Base-by-base conservation (phyloP, 2,329 filamentous ascomycete genomes). In the Drechmeria coniospora region DNA sequence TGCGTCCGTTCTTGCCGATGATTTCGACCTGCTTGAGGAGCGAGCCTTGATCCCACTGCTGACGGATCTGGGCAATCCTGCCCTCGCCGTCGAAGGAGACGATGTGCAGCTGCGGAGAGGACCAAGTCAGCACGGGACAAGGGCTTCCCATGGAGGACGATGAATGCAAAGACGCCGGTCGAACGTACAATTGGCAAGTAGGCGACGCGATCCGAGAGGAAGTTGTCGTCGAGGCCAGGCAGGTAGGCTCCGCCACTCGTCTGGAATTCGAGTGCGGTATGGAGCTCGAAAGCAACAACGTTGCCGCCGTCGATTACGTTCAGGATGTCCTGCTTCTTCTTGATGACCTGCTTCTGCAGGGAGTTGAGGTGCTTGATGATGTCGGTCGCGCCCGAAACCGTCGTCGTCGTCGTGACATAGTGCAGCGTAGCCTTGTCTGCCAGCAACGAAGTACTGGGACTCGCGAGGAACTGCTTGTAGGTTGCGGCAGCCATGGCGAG, bases 41-140 rank as follows among this genome's bases (percentile, higher is more conserved):
- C 29, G 83, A 79, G 35, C 76, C 86, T 54, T 98, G 90, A 51
- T 98, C 90, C 90, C 90, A 98, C 51, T 79, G 82, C 41, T 87
- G 72, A 41, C 87, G 80, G 38, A 95, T 80, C 51, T 90, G 82
- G 33, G 68, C 53, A 48, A 98, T 94, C 58, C 82, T 84, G 50
- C 74, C 70, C 25, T 77, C 55, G 38, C 54, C 49, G 51, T 92
- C 70, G 54, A 94, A 93, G 32, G 73, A 70, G 39, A 98, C 86
- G 38, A 95, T 75, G 59, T 98, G 90, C 43, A 77, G 69, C 82
- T 90, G 51, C 12, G 18, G 23, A 17, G 8, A 12, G 18, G 8
- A 18, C 21, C 8, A n/a, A 14, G 15, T 28, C 20, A 36, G 29
- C 9, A 21, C 15, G 12, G 13, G 11, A 25, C 6, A 7, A 2